Evolutionary conservation across 257 asterid genomes (phyloP).

Genomic region (Phtheirospermum japonicum): DNA sequence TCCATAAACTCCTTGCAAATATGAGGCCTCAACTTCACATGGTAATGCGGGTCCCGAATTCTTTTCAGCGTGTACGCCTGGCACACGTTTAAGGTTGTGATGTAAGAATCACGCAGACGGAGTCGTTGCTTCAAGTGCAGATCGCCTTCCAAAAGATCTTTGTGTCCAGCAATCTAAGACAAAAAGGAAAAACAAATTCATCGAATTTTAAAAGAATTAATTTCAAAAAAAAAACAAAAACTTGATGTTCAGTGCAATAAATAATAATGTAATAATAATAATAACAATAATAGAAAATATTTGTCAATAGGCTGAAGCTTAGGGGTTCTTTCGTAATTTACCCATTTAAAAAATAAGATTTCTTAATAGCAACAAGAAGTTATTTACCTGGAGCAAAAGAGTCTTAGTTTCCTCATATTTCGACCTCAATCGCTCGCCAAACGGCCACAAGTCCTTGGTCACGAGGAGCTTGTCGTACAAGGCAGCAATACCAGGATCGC

Average conservation of each 20-base stretch:
- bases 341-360: too few relatives aligned
- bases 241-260: too few relatives aligned
- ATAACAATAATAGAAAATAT: too few relatives aligned
- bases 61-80: constrained; percentile 58
- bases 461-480: constrained; percentile 46
- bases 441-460: constrained; percentile 41
- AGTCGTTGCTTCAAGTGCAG: constrained; percentile 57
- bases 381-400: constrained; percentile 43
- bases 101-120: constrained; percentile 48
- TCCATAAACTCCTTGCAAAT: constrained; percentile 42
- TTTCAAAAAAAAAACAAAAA: too few relatives aligned
- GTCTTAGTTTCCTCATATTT: constrained; percentile 44
- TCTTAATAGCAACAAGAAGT: too few relatives aligned
- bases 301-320: too few relatives aligned
- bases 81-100: constrained; percentile 55
- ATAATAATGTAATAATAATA: too few relatives aligned
- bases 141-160: constrained; percentile 56
- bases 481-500: constrained; percentile 46
- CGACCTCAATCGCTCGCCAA: constrained; percentile 42
- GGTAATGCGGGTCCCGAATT: constrained; percentile 54
- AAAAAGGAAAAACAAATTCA: background rate
- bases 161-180: constrained; percentile 58
- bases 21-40: constrained; percentile 52
- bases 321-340: too few relatives aligned
- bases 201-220: background rate